phyloP scores from a whole-genome alignment of 2,329 filamentous ascomycete genomes.

The Colletotrichum truncatum region DNA sequence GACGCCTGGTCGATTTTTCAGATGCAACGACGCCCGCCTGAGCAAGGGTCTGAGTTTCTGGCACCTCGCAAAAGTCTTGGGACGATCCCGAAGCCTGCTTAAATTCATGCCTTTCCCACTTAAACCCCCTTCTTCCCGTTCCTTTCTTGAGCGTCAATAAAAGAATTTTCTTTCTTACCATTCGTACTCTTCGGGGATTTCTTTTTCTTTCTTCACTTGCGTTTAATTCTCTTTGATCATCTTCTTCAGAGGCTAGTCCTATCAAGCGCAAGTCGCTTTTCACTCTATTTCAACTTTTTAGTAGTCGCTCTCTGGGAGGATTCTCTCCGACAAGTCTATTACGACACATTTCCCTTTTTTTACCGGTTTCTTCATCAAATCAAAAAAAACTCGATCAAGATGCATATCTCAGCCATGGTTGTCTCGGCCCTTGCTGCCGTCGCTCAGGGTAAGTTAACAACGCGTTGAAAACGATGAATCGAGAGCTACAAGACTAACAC shows the following conservation, averaged over 20 bases:
- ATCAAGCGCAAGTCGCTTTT: conserved; percentile 57
- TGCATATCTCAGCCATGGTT: conserved; percentile 60
- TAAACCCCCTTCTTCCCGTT: conserved; percentile 38
- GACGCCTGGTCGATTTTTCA: conserved; percentile 2
- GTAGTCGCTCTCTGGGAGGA: conserved; percentile 36
- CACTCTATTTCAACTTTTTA: conserved; percentile 9
- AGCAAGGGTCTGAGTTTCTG: conserved; percentile 37
- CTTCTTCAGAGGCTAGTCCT: conserved; percentile 58
- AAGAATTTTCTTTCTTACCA: conserved; percentile 18
- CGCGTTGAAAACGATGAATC: not conserved
- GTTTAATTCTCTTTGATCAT: conserved; percentile 32
- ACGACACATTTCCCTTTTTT: conserved; percentile 27
- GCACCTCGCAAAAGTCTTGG: conserved; percentile 32
- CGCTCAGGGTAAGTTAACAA: conserved; percentile 51
- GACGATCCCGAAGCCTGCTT: conserved; percentile 50
- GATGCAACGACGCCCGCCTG: conserved; percentile 33
- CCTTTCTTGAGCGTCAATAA: conserved; percentile 16
- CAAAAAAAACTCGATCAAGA: conserved; percentile 47
- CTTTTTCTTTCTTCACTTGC: conserved; percentile 2
- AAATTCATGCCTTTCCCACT: conserved; percentile 50
- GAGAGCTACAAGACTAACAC: conserved; percentile 17
- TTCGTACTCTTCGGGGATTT: no score
- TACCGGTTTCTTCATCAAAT: conserved; percentile 32
- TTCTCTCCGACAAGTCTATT: not conserved
- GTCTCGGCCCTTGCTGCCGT: conserved; percentile 57